Conservation (phyloP, 352 stramenopile genomes). For the Phytophthora macrochlamydospora region DNA sequence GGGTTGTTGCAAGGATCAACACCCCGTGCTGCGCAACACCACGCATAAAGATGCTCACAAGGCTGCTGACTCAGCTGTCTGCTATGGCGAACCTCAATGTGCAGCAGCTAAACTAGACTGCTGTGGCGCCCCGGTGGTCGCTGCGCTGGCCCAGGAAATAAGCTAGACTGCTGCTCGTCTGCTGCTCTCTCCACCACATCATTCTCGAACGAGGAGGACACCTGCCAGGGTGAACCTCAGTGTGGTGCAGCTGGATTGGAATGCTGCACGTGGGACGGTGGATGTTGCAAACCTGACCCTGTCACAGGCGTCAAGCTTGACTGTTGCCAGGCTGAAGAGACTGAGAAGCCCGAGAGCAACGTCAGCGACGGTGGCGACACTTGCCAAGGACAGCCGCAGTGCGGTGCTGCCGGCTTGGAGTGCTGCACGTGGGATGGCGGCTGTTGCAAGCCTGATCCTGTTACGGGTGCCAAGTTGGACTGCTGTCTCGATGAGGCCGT, state of each 20-base stretch:
- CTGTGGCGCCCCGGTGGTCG: conserved; percentile 49
- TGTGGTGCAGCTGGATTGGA: conserved; percentile 50
- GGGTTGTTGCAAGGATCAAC: conserved; percentile 71
- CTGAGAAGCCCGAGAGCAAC: conserved; percentile 1
- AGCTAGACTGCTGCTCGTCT: conserved; percentile 50
- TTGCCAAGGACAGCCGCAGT: conserved; percentile 49
- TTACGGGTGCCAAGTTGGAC: conserved; percentile 25
- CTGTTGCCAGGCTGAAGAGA: conserved; percentile 38
- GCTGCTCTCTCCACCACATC: conserved; percentile 5
- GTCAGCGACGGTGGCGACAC: conserved; percentile 15
- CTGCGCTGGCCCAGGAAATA: conserved; percentile 39
- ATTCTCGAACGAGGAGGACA: conserved; percentile 11
- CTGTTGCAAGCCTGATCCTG: conserved; percentile 43
- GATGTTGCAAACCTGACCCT: conserved; percentile 51
- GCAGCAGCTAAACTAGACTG: conserved; percentile 47
- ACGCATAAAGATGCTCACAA: conserved; percentile 32
- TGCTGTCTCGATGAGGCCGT: conserved; percentile 34
- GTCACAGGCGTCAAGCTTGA: conserved; percentile 35
- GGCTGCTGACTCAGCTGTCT: conserved; percentile 27
- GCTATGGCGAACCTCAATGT: conserved; percentile 50
- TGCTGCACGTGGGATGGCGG: conserved; percentile 41
- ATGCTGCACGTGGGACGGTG: conserved; percentile 45
- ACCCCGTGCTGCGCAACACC: conserved; percentile 32
- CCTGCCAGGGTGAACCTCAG: conserved; percentile 46
- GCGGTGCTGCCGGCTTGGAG: conserved; percentile 32